Conservation (phyloP, 306 rosid species). For the Mimosa bimucronata region DNA sequence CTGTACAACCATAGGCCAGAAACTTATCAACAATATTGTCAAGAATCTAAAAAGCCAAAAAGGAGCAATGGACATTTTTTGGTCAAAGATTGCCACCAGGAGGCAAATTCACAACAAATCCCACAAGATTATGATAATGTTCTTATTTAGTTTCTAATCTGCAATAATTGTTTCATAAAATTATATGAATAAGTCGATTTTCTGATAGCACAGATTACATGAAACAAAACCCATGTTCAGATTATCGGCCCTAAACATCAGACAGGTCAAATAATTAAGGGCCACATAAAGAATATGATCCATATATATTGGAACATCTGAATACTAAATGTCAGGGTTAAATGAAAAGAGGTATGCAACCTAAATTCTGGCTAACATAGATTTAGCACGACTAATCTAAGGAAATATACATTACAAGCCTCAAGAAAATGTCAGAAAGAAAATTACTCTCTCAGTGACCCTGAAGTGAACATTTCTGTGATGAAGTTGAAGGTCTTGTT, state of each 20-base stretch:
- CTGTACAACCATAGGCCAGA: slow-evolving; percentile 47
- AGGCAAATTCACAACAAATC: slow-evolving; percentile 13
- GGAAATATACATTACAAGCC: slow-evolving; percentile 18
- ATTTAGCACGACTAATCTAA: slow-evolving; percentile 1
- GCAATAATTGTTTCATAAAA: background rate
- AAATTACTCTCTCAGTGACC: slow-evolving; percentile 84
- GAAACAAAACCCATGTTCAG: background rate
- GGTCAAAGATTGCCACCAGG: background rate
- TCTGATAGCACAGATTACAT: background rate
- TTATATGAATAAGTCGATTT: background rate
- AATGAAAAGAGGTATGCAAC: background rate
- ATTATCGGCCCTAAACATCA: slow-evolving; percentile 5
- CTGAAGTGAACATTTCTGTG: slow-evolving; percentile 88
- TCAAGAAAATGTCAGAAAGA: slow-evolving; percentile 29
- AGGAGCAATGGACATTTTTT: background rate
- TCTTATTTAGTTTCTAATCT: slow-evolving; percentile 1
- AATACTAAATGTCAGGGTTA: slow-evolving; percentile 3
- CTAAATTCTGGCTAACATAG: background rate
- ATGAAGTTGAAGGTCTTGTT: slow-evolving; percentile 79
- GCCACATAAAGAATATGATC: background rate
- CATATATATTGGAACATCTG: background rate
- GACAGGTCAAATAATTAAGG: background rate
- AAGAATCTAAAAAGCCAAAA: slow-evolving; percentile 15
- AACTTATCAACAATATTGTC: background rate
- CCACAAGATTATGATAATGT: background rate